Conservation (phyloP, 2,329 filamentous ascomycete genomes). For the Alternaria dauci region DNA sequence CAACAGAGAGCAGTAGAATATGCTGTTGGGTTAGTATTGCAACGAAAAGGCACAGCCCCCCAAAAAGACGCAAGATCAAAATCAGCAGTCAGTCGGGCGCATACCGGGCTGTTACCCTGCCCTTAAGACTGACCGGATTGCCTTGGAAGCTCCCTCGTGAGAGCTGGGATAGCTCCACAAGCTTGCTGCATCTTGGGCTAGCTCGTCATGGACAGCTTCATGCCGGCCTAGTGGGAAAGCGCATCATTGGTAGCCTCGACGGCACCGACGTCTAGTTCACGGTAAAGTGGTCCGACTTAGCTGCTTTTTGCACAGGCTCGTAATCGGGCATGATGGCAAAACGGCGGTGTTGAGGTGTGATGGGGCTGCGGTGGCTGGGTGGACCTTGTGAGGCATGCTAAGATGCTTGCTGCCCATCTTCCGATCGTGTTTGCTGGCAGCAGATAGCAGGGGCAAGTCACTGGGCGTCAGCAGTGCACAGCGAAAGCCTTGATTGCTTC, state of each 20-base stretch:
- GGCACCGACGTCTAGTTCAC: slow-evolving; percentile 10
- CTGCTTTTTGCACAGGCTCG: slow-evolving; percentile 22
- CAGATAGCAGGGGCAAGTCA: slow-evolving; percentile 16
- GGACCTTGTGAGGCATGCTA: slow-evolving; percentile 19
- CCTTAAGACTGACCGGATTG: slow-evolving; percentile 39
- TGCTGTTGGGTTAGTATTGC: slow-evolving; percentile 24
- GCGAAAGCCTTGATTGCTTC: slow-evolving; percentile 37
- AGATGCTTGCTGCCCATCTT: slow-evolving; percentile 20
- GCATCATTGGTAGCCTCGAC: slow-evolving; percentile 28
- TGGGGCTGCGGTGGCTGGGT: slow-evolving; percentile 25
- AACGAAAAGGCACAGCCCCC: slow-evolving; percentile 13
- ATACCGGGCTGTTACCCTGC: slow-evolving; percentile 26
- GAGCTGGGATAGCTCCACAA: slow-evolving; percentile 40
- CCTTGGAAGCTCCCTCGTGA: slow-evolving; percentile 30
- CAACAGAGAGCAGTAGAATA: neutral
- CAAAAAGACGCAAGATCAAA: slow-evolving; percentile 14
- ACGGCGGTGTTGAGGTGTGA: slow-evolving; percentile 37
- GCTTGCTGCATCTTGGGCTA: slow-evolving; percentile 37
- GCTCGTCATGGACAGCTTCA: slow-evolving; percentile 40
- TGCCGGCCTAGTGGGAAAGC: slow-evolving; percentile 28
- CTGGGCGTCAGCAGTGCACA: slow-evolving; percentile 10
- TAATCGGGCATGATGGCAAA: slow-evolving; percentile 19
- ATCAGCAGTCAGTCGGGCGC: slow-evolving; percentile 21
- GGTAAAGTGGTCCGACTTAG: slow-evolving; percentile 13
- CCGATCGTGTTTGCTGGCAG: slow-evolving; percentile 24